Conservation (phyloP, 2,329 filamentous ascomycete species). For the Penicillium crustosum region DNA sequence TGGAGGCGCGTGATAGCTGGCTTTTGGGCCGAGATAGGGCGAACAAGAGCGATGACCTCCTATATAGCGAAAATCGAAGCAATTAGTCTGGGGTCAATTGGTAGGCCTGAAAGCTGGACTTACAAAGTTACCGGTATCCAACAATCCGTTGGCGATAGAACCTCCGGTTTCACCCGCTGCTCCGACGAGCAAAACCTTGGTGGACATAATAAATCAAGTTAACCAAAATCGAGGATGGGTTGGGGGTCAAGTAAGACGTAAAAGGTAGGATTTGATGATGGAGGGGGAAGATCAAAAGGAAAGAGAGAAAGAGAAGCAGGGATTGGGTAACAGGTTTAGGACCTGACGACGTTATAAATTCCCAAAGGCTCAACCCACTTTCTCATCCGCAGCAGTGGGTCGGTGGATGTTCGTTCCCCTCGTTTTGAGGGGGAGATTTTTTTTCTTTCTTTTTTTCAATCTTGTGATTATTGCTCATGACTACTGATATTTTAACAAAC, state of each 20-base stretch:
- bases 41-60: slow-evolving; percentile 52
- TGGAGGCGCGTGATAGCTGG: slow-evolving; percentile 44
- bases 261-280: not conserved
- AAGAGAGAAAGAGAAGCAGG: slow-evolving; percentile 12
- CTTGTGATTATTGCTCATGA: not conserved
- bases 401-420: slow-evolving; percentile 32
- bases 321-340: slow-evolving; percentile 26
- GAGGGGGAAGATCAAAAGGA: slow-evolving; percentile 5
- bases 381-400: slow-evolving; percentile 32
- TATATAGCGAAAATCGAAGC: slow-evolving; percentile 18
- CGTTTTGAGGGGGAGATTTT: slow-evolving; percentile 10
- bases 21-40: slow-evolving; percentile 50
- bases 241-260: not conserved
- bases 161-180: slow-evolving; percentile 43
- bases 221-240: not conserved
- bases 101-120: not conserved
- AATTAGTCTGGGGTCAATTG: slow-evolving; percentile 3
- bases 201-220: slow-evolving; percentile 31
- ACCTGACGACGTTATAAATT: slow-evolving; percentile 37
- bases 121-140: slow-evolving; percentile 33
- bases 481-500: not conserved
- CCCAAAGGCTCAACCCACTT: slow-evolving; percentile 36
- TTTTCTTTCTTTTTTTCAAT: not conserved
- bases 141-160: slow-evolving; percentile 40
- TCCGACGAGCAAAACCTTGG: slow-evolving; percentile 40